These are phyloP conservation scores for Castanospermum australe DNA, from an alignment of 306 rosid species.

Conservation along the genomic window DNA sequence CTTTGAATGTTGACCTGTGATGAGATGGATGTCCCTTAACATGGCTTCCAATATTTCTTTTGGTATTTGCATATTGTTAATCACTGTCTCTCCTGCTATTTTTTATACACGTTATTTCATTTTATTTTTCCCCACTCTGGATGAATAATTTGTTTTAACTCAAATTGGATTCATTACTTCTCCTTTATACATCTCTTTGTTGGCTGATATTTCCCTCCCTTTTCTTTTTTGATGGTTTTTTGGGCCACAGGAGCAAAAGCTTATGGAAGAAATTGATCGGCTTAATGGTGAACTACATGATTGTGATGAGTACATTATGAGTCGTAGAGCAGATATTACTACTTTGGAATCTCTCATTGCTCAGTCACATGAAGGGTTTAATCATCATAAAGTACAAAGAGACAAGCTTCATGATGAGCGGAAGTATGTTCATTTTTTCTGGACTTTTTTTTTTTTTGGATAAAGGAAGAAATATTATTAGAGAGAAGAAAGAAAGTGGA, in stretches of 20 bases:
- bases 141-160: neutral
- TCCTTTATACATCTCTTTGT: neutral
- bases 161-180: neutral
- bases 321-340: slow-evolving; percentile 60
- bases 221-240: slow-evolving; percentile 1
- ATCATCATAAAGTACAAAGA: slow-evolving; percentile 60
- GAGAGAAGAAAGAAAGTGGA: neutral
- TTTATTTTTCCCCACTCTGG: neutral
- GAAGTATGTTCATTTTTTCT: slow-evolving; percentile 53
- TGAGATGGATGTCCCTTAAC: neutral
- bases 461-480: neutral
- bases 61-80: slow-evolving; percentile 4
- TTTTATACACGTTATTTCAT: no score
- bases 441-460: neutral
- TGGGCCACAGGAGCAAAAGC: slow-evolving; percentile 69
- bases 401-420: slow-evolving; percentile 80
- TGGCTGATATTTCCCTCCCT: neutral
- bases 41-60: neutral
- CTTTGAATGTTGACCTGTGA: neutral
- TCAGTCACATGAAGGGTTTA: slow-evolving; percentile 66
- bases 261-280: slow-evolving; percentile 43
- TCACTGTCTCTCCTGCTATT: neutral
- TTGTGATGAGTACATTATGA: slow-evolving; percentile 48
- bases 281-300: slow-evolving; percentile 49
- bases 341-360: slow-evolving; percentile 58